Base-by-base conservation (phyloP, 805 yeast genomes). In the Metschnikowia koreensis region DNA sequence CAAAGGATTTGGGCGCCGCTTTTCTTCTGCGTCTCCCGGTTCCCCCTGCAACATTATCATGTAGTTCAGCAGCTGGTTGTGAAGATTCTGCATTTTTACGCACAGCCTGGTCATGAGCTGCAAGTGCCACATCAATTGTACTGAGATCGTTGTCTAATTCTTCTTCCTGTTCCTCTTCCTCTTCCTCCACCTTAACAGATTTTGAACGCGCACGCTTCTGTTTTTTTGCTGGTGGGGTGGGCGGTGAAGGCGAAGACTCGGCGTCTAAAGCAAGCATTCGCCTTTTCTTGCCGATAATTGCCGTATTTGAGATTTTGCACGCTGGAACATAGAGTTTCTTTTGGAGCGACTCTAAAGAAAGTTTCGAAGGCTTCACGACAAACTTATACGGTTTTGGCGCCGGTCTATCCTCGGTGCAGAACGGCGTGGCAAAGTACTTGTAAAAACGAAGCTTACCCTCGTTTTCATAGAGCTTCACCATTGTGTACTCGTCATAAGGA, bases 401-500 rank as follows among this genome's bases (percentile, higher is more conserved):
- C 2, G 55, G 54, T 22, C 44, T 44, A 9, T 47, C 53, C 34
- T 57, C 60, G 15, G 56, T 31, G 44, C 61, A 60, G 29, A 53
- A 47, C 3, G 53, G 55, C 45, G 54, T 60, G 15, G 63, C 59
- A 48, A 62, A 72, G 58, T 87, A 83, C 39, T 96, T 73, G 66
- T 81, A 88, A 58, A 82, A 87, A 61, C 88, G 86, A 52, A 78
- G 75, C 56, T 90, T 83, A 0, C 96, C 96, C 53, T 82, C 83
- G 57, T 82, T 83, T 61, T 88, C 96, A 53, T 82, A 81, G 15
- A 84, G 83, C 55, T 87, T 76, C 0, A 86, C 76, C 11, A 89
- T 70, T 15, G 66, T 52, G 28, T 47, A 44, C 12, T 65, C 58
- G n/a, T 60, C 64, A 50, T 67, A 67, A 11, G 63, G 61, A 50